Evolutionary conservation across 2,329 filamentous ascomycete species (phyloP).

Genomic region (Aspergillus vadensis): DNA sequence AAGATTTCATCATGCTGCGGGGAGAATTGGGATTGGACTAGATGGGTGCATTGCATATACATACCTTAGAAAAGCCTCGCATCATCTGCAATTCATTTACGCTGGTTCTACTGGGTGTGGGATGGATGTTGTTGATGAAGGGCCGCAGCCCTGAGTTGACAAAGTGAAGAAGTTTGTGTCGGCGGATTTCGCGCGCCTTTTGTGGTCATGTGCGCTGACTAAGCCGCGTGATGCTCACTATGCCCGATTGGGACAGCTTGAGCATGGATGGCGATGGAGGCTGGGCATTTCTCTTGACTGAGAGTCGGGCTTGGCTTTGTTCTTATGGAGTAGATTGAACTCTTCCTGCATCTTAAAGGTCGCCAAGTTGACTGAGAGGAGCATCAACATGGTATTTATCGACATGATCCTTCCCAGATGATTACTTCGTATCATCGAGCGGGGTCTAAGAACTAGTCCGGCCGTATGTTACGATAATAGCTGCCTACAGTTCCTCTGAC

Average conservation of each 20-base stretch:
- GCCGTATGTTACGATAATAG: neutral
- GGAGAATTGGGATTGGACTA: neutral
- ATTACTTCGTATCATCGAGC: neutral
- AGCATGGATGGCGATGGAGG: neutral
- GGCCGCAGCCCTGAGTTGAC: constrained; percentile 37
- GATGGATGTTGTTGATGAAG: constrained; percentile 16
- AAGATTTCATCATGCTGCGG: constrained; percentile 56
- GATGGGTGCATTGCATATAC: constrained; percentile 10
- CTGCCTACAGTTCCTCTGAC: neutral
- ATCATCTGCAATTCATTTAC: constrained; percentile 28
- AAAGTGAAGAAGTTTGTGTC: constrained; percentile 19
- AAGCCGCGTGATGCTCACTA: constrained; percentile 8
- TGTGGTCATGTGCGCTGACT: constrained; percentile 21
- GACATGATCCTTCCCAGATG: neutral
- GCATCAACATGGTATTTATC: neutral
- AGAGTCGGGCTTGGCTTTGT: neutral
- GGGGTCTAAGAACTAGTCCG: neutral
- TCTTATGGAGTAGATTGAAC: too few species aligned
- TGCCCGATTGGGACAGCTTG: constrained; percentile 4
- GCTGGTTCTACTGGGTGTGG: constrained; percentile 5
- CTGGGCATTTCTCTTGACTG: neutral
- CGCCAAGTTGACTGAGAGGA: neutral
- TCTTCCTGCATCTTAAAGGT: neutral
- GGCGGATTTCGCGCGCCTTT: constrained; percentile 18
- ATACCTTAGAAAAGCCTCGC: constrained; percentile 35